Percentiles rank a stretch among this genome's conserved stretches.
Conservation (phyloP, 306 rosid genomes). For the Prunus padus region DNA sequence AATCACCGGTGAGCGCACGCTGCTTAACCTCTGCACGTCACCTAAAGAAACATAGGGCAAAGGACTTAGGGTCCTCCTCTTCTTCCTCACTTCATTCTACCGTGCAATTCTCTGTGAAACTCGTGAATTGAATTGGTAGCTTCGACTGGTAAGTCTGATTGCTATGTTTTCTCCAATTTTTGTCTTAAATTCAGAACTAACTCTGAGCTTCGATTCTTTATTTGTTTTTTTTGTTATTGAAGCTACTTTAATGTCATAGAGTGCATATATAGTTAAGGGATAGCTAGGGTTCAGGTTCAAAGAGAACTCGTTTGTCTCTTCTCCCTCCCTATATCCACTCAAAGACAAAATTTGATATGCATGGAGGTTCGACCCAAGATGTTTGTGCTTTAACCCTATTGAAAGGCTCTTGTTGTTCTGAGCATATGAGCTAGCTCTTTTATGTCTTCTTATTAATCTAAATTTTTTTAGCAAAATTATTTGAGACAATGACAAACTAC, state of each 20-base stretch:
- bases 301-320: background rate
- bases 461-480: background rate
- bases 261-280: background rate
- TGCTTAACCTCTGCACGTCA: background rate
- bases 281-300: constrained; percentile 16
- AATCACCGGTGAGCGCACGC: background rate
- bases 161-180: background rate
- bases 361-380: background rate
- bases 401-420: background rate
- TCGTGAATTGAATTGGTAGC: background rate
- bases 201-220: background rate
- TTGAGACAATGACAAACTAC: background rate
- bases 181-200: background rate
- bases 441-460: background rate
- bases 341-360: background rate
- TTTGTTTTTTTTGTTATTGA: background rate
- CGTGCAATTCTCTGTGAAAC: background rate
- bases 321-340: background rate
- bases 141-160: constrained; percentile 1
- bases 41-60: background rate
- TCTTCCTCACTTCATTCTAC: background rate
- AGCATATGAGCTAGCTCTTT: background rate
- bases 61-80: no score
- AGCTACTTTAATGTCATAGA: background rate
- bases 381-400: background rate